Conservation (phyloP, 169 alveolate species). For the Plasmodium ovale region DNA sequence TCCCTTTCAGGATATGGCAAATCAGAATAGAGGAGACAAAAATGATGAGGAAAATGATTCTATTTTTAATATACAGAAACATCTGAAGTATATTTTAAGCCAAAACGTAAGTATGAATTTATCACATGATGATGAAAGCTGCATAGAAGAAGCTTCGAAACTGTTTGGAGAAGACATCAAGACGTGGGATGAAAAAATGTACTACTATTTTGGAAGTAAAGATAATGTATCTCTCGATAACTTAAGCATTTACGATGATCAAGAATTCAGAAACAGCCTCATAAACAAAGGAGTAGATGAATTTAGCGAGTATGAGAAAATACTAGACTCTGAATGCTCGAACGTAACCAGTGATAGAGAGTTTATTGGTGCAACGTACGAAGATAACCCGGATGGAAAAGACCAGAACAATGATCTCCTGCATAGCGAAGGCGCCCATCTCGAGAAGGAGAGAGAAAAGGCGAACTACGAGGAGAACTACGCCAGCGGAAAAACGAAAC, state of each 20-base stretch:
- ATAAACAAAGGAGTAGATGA: neutral
- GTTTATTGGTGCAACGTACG: constrained; percentile 42
- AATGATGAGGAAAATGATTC: neutral
- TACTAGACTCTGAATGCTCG: constrained; percentile 11
- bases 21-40: neutral
- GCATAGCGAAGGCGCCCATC: neutral
- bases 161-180: constrained; percentile 69
- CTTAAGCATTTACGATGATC: constrained; percentile 40
- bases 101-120: constrained; percentile 49
- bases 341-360: constrained; percentile 4
- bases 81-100: constrained; percentile 32
- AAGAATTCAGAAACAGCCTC: constrained; percentile 31
- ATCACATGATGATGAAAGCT: constrained; percentile 21
- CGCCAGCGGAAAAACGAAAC: neutral
- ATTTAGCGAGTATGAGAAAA: constrained; percentile 34
- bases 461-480: neutral
- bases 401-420: neutral
- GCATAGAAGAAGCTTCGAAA: constrained; percentile 72
- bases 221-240: constrained; percentile 40
- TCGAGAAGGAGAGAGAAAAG: neutral
- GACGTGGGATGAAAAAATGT: constrained; percentile 74
- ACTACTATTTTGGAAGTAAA: constrained; percentile 55
- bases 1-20: neutral
- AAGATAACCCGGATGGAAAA: neutral
- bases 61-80: constrained; percentile 25